Percentiles rank a stretch among this genome's conserved stretches.
These are phyloP conservation scores for Zygosaccharomyces sapae DNA, from an alignment of 1,139 yeast genomes.

Conservation along the genomic window DNA sequence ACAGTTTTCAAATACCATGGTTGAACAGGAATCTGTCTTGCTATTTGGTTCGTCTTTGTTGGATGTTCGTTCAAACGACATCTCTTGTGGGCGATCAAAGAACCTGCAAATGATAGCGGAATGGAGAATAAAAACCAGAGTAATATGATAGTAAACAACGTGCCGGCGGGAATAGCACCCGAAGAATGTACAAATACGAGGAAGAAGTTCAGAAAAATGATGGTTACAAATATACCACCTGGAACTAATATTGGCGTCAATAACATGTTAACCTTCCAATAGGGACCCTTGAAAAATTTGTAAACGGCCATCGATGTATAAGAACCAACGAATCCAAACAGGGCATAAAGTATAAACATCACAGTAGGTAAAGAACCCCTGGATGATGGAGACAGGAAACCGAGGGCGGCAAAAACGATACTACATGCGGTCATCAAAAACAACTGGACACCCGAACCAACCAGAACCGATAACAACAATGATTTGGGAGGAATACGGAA, in stretches of 20 bases:
- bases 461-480: slow-evolving; percentile 68
- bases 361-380: slow-evolving; percentile 91
- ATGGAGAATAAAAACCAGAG: slow-evolving; percentile 85
- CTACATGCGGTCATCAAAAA: slow-evolving; percentile 73
- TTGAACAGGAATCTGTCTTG: slow-evolving; percentile 91
- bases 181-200: slow-evolving; percentile 75
- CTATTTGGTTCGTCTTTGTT: slow-evolving; percentile 87
- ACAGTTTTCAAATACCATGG: slow-evolving; percentile 74
- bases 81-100: slow-evolving; percentile 68
- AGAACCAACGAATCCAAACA: slow-evolving; percentile 78
- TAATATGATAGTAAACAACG: slow-evolving; percentile 72
- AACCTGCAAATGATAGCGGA: slow-evolving; percentile 79
- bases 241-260: slow-evolving; percentile 85
- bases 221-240: slow-evolving; percentile 59
- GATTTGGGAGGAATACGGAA: slow-evolving; percentile 78
- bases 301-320: slow-evolving; percentile 81
- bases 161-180: slow-evolving; percentile 92
- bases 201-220: slow-evolving; percentile 75
- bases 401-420: slow-evolving; percentile 77
- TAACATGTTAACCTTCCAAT: slow-evolving; percentile 81
- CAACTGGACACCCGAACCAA: slow-evolving; percentile 88
- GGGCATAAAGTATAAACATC: slow-evolving; percentile 75
- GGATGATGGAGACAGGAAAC: slow-evolving; percentile 81
- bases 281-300: slow-evolving; percentile 86
- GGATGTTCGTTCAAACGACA: slow-evolving; percentile 53